phyloP scores from a whole-genome alignment of 208 protist species.

The Leishmania mexicana region DNA sequence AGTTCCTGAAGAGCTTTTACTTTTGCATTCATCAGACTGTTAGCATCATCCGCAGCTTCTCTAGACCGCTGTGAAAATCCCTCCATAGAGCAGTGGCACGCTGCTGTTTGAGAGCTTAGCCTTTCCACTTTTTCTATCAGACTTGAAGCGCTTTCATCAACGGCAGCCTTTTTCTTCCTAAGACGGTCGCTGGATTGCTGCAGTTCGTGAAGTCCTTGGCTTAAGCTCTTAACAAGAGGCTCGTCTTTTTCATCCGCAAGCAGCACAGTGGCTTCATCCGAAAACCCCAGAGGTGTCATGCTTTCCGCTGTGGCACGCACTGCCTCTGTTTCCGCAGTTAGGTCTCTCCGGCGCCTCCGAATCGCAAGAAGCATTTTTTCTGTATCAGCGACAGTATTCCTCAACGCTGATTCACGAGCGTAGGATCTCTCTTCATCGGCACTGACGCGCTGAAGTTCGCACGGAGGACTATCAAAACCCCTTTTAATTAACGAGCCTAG shows the following conservation, averaged over 20 bases:
- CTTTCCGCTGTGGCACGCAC: background rate
- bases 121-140: background rate
- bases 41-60: background rate
- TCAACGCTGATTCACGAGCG: constrained; percentile 1
- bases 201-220: background rate
- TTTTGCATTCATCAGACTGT: background rate
- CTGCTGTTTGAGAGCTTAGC: background rate
- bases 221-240: background rate
- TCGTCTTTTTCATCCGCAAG: background rate
- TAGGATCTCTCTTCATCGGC: background rate
- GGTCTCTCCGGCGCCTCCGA: background rate
- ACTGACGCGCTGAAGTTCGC: background rate
- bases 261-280: background rate
- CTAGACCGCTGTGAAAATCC: background rate
- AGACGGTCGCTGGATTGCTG: constrained; percentile 6
- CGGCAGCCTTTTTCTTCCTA: background rate
- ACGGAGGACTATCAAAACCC: background rate
- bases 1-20: background rate
- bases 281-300: background rate
- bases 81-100: background rate
- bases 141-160: background rate
- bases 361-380: background rate
- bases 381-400: background rate
- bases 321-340: background rate
- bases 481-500: background rate